These are phyloP conservation scores for Rhodotorula sp. DNA, from an alignment of 1,284 basidiomycete genomes.

Conservation along the genomic window DNA sequence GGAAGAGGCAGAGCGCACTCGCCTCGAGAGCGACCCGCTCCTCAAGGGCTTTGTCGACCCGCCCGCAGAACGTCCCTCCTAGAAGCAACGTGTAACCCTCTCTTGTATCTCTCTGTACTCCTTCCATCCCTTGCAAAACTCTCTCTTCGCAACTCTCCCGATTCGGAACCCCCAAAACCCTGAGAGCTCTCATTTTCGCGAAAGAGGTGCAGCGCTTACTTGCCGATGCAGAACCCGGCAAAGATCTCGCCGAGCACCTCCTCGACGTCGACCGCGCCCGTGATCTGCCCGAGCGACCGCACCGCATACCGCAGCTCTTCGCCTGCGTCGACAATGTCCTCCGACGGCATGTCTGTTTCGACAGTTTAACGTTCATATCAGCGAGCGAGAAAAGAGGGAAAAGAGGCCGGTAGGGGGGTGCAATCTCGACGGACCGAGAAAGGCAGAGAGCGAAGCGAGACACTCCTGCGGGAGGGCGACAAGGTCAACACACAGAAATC, in stretches of 20 bases:
- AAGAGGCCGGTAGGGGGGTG: conserved; percentile 16
- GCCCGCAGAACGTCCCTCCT: conserved; percentile 15
- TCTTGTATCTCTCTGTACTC: not conserved
- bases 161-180: not conserved
- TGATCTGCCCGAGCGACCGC: conserved; percentile 72
- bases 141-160: not conserved
- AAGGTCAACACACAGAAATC: not conserved
- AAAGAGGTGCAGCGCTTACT: conserved; percentile 14
- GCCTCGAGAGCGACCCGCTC: conserved; percentile 19
- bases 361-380: not conserved
- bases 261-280: conserved; percentile 70
- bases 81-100: not conserved
- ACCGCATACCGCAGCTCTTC: conserved; percentile 83
- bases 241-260: conserved; percentile 80
- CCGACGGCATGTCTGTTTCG: conserved; percentile 45
- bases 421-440: conserved; percentile 59
- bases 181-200: not conserved
- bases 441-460: conserved; percentile 63
- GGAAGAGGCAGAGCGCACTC: conserved; percentile 13
- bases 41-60: conserved; percentile 36
- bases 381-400: conserved; percentile 15
- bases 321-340: conserved; percentile 72
- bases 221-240: conserved; percentile 77
- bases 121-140: not conserved
- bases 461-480: conserved; percentile 52